Evolutionary conservation across 495 filamentous ascomycete species (phyloP).

Genomic region (Arthonia radiata): DNA sequence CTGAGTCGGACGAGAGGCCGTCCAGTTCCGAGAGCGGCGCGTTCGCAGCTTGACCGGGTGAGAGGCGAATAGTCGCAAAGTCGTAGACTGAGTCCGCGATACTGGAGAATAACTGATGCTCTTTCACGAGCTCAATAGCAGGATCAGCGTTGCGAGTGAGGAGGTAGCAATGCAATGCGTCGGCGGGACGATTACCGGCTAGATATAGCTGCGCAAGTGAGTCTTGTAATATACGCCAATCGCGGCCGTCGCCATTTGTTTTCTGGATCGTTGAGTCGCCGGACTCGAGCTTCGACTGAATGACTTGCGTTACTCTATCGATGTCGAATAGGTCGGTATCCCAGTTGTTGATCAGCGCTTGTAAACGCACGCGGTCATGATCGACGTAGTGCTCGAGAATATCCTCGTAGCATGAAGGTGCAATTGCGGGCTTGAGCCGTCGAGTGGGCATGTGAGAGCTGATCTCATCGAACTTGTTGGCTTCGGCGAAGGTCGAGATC

Average conservation of each 20-base stretch:
- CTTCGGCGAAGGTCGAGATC: constrained; percentile 72
- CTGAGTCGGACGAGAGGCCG: constrained; percentile 51
- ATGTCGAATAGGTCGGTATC: constrained; percentile 62
- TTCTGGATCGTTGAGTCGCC: constrained; percentile 43
- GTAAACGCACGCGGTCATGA: constrained; percentile 39
- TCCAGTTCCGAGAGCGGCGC: constrained; percentile 49
- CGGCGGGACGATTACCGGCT: constrained; percentile 47
- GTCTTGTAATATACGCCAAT: constrained; percentile 68
- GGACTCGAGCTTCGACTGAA: constrained; percentile 49
- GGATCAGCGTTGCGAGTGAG: constrained; percentile 73
- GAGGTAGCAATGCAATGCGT: constrained; percentile 75
- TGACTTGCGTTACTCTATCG: constrained; percentile 35
- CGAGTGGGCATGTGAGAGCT: constrained; percentile 54
- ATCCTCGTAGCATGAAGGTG: constrained; percentile 61
- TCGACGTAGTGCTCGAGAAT: constrained; percentile 68
- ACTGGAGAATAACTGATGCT: constrained; percentile 63
- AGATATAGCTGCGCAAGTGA: constrained; percentile 65
- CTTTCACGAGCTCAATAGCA: constrained; percentile 59
- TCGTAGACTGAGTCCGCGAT: constrained; percentile 72
- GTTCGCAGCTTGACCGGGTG: constrained; percentile 38
- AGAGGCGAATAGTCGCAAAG: constrained; percentile 67
- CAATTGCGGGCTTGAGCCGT: constrained; percentile 51
- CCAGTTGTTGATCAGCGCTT: constrained; percentile 65
- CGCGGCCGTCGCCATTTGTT: constrained; percentile 41
- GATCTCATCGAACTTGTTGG: constrained; percentile 69